Percentiles rank a stretch among this genome's conserved stretches.
phyloP scores from a whole-genome alignment of 306 rosid species.

The Cicer bijugum region DNA sequence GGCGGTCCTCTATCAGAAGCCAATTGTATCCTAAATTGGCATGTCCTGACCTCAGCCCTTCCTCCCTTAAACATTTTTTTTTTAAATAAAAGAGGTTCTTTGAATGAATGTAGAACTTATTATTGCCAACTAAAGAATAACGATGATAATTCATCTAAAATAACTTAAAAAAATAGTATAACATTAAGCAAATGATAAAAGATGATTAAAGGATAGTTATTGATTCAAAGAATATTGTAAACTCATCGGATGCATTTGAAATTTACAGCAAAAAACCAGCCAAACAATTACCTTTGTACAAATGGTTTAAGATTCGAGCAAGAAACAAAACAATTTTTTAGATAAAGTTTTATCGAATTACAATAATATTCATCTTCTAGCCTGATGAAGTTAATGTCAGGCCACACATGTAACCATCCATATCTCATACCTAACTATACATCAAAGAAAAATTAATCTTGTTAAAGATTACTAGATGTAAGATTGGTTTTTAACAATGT shows the following conservation, averaged over 20 bases:
- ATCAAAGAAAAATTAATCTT: conserved; percentile 20
- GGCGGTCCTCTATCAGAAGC: conserved; percentile 12
- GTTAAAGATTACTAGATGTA: conserved; percentile 32
- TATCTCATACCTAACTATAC: conserved; percentile 16
- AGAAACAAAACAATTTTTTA: conserved; percentile 8
- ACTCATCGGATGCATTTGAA: conserved; percentile 26
- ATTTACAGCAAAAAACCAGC: neutral
- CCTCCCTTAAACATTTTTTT: conserved; percentile 21
- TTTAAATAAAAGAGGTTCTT: neutral
- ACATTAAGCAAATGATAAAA: neutral
- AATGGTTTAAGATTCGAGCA: conserved; percentile 26
- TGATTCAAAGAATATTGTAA: conserved; percentile 16
- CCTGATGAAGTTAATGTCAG: conserved; percentile 29
- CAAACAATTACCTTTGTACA: neutral
- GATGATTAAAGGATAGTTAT: neutral
- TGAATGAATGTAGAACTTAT: conserved; percentile 23
- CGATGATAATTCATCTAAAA: conserved; percentile 23
- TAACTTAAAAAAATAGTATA: neutral
- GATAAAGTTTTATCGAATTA: conserved; percentile 20
- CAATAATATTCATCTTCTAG: conserved; percentile 35
- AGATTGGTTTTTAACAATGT: conserved; percentile 14
- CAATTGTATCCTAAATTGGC: conserved; percentile 28
- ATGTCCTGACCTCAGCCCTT: neutral
- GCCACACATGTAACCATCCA: conserved; percentile 25
- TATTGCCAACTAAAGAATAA: conserved; percentile 18